Percentiles rank a stretch among this genome's conserved stretches.
These are phyloP conservation scores for Oryza punctata DNA, from an alignment of 176 grass and related monocot genomes.

Conservation along the genomic window DNA sequence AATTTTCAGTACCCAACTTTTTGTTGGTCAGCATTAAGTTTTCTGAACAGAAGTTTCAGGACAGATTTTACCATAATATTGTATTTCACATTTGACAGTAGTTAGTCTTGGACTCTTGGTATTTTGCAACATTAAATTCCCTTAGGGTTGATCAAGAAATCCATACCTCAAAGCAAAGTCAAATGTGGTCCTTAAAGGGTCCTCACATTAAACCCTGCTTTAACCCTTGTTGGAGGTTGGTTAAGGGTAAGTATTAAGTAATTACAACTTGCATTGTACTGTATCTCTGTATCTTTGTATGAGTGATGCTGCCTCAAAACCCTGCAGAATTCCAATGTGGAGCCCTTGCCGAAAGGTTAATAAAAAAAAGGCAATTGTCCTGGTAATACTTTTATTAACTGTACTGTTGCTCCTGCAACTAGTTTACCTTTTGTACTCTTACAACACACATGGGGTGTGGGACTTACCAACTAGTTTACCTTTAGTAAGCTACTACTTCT, in stretches of 20 bases:
- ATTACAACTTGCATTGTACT: background rate
- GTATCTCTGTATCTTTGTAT: background rate
- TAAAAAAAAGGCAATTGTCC: slow-evolving; percentile 23
- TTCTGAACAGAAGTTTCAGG: background rate
- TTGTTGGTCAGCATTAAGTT: background rate
- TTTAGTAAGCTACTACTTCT: slow-evolving; percentile 14
- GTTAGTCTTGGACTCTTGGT: background rate
- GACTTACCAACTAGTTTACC: too few species aligned
- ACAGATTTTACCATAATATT: background rate
- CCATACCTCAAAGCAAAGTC: slow-evolving; percentile 25
- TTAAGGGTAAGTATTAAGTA: background rate
- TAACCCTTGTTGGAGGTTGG: slow-evolving; percentile 2
- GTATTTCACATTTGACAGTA: background rate
- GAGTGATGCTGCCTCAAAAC: slow-evolving; percentile 10
- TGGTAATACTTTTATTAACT: slow-evolving; percentile 46
- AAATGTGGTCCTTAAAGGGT: slow-evolving; percentile 39
- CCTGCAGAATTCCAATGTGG: slow-evolving; percentile 21
- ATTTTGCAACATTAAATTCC: background rate
- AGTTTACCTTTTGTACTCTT: slow-evolving; percentile 43
- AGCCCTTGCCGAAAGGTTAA: slow-evolving; percentile 36
- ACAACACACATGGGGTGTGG: slow-evolving; percentile 27
- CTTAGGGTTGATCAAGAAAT: background rate
- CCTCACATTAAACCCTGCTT: slow-evolving; percentile 9
- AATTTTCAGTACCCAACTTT: background rate
- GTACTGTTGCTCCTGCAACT: slow-evolving; percentile 28